phyloP scores from a whole-genome alignment of 331 rosid genomes.

The Malus hybrid region DNA sequence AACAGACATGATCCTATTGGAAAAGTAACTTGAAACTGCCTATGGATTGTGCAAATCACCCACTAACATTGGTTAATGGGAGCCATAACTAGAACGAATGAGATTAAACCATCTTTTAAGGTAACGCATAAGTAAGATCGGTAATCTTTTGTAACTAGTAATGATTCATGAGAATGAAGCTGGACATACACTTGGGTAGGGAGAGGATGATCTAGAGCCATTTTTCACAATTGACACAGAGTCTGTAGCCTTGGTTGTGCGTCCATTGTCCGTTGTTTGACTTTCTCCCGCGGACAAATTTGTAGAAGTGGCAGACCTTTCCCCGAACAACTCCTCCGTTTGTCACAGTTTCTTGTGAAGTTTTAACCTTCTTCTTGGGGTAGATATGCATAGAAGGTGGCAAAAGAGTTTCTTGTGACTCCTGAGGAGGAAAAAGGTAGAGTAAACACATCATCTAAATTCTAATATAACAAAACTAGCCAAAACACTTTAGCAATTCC shows the following conservation, averaged over 20 bases:
- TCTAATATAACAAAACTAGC: neutral
- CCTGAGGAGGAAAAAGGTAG: constrained; percentile 32
- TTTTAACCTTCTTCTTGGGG: constrained; percentile 50
- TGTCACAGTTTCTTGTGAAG: constrained; percentile 31
- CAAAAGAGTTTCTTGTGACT: constrained; percentile 66
- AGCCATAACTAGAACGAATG: neutral
- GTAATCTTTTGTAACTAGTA: neutral
- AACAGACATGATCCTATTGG: neutral
- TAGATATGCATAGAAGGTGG: constrained; percentile 72
- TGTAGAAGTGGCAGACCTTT: constrained; percentile 26
- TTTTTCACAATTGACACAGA: constrained; percentile 27
- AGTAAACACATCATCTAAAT: constrained; percentile 1
- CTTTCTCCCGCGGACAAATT: constrained; percentile 19
- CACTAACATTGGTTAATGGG: neutral
- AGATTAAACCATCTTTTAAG: neutral
- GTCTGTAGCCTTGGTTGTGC: constrained; percentile 23
- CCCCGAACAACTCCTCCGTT: constrained; percentile 45
- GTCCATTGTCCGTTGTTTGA: constrained; percentile 27
- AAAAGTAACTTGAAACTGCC: neutral
- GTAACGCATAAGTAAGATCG: neutral
- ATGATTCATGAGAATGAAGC: constrained; percentile 11
- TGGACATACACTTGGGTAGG: constrained; percentile 60
- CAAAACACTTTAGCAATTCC: neutral
- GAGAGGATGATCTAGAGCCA: constrained; percentile 41
- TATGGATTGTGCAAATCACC: neutral